phyloP scores from a whole-genome alignment of 768 basidiomycete genomes.

The Rubroboletus pulcherrimus region DNA sequence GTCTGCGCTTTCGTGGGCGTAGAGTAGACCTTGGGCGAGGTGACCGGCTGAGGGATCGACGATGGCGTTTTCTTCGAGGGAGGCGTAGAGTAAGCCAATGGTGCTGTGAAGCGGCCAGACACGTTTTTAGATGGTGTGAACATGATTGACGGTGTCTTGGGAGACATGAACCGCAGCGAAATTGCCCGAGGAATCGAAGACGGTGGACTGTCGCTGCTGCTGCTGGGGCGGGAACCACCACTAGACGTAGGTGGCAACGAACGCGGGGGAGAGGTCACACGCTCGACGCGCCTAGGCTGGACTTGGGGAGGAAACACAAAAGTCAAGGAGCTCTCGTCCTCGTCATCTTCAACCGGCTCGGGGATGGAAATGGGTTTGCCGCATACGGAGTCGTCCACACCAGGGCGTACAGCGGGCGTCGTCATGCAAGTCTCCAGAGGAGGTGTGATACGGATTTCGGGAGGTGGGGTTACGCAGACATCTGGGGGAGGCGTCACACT shows the following conservation, averaged over 20 bases:
- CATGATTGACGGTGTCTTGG: conserved; percentile 22
- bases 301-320: conserved; percentile 24
- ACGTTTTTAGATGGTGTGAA: conserved; percentile 35
- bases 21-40: conserved; percentile 34
- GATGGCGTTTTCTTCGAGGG: conserved; percentile 55
- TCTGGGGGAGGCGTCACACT: conserved; percentile 27
- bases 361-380: conserved; percentile 4
- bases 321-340: conserved; percentile 20
- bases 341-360: conserved; percentile 19
- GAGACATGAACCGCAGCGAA: conserved; percentile 35
- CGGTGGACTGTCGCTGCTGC: conserved; percentile 32
- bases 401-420: conserved; percentile 19
- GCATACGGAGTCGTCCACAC: not conserved
- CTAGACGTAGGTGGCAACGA: conserved; percentile 9
- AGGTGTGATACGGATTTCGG: conserved; percentile 22
- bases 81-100: conserved; percentile 34
- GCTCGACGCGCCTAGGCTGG: conserved; percentile 1
- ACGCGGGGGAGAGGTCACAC: conserved; percentile 6
- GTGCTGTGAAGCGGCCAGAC: conserved; percentile 27
- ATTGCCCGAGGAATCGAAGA: conserved; percentile 51
- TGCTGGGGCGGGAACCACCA: conserved; percentile 7
- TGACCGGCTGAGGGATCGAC: conserved; percentile 59
- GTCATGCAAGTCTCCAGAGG: conserved; percentile 13
- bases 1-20: conserved; percentile 36
- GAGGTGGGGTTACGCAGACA: conserved; percentile 26